Evolutionary conservation across 1,139 yeast genomes (phyloP).

Genomic region (Arxiozyma slooffiae): DNA sequence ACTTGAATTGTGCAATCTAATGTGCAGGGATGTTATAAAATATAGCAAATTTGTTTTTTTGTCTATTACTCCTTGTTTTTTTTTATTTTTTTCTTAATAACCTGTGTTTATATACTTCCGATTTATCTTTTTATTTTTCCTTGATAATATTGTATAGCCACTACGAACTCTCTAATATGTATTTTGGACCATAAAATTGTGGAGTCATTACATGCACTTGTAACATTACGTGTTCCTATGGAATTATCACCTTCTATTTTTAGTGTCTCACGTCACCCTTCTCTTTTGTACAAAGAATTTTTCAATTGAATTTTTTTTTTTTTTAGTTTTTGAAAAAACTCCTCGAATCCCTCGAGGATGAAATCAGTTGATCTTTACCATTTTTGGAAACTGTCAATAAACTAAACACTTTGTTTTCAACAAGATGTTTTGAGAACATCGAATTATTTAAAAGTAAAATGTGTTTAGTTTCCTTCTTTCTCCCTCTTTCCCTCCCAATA

Average conservation of each 20-base stretch:
- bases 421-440: not conserved
- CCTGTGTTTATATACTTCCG: no score
- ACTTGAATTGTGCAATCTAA: not conserved
- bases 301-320: no score
- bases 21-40: not conserved
- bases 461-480: not conserved
- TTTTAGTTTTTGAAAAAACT: not conserved
- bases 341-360: not conserved
- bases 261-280: not conserved
- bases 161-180: not conserved
- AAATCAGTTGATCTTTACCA: not conserved
- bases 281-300: not conserved
- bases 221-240: not conserved
- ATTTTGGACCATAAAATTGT: no score
- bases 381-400: not conserved
- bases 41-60: not conserved
- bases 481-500: no score
- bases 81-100: not conserved
- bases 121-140: no score
- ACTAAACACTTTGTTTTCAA: no score
- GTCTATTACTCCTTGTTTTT: not conserved
- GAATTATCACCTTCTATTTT: no score
- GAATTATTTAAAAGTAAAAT: not conserved
- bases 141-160: no score
- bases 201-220: not conserved